A percentile compares a stretch with the other conserved stretches of the same genome.
These are phyloP conservation scores for Mucor circinelloides DNA, from an alignment of 371 early-diverging fungal species.

Conservation along the genomic window DNA sequence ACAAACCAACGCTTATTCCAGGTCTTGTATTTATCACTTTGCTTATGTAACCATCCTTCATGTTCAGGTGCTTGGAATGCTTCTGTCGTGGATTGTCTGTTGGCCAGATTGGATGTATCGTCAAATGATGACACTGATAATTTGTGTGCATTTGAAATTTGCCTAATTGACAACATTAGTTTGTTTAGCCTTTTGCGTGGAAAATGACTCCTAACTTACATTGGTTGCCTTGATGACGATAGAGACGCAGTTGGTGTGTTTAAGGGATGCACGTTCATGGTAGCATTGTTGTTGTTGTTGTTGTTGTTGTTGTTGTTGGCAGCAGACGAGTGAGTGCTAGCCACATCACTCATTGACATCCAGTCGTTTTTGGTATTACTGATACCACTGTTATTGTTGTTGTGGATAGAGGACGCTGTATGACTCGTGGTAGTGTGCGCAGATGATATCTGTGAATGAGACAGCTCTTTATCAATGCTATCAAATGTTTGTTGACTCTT, in stretches of 20 bases:
- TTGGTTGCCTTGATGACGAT: slow-evolving; percentile 16
- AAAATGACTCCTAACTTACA: slow-evolving; percentile 12
- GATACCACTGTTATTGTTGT: background rate
- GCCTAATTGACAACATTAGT: background rate
- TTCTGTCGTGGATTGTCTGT: slow-evolving; percentile 21
- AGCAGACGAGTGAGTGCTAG: background rate
- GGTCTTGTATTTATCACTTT: slow-evolving; percentile 64
- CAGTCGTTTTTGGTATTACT: slow-evolving; percentile 4
- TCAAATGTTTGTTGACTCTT: slow-evolving; percentile 22
- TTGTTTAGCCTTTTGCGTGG: background rate
- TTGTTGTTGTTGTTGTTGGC: background rate
- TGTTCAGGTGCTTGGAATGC: slow-evolving; percentile 45
- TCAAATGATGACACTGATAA: slow-evolving; percentile 38
- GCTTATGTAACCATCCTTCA: slow-evolving; percentile 70
- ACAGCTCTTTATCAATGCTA: slow-evolving; percentile 8
- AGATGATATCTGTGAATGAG: background rate
- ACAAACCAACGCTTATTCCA: slow-evolving; percentile 77
- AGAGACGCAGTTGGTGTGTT: slow-evolving; percentile 10
- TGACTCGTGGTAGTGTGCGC: background rate
- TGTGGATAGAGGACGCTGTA: background rate
- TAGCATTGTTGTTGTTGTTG: background rate
- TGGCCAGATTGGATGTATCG: background rate
- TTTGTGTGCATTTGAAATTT: slow-evolving; percentile 23
- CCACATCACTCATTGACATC: background rate
- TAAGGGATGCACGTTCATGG: background rate